A percentile compares a stretch with the other conserved stretches of the same genome.
These are phyloP conservation scores for Rubia balearica DNA, from an alignment of 305 asterid genomes.

Conservation along the genomic window DNA sequence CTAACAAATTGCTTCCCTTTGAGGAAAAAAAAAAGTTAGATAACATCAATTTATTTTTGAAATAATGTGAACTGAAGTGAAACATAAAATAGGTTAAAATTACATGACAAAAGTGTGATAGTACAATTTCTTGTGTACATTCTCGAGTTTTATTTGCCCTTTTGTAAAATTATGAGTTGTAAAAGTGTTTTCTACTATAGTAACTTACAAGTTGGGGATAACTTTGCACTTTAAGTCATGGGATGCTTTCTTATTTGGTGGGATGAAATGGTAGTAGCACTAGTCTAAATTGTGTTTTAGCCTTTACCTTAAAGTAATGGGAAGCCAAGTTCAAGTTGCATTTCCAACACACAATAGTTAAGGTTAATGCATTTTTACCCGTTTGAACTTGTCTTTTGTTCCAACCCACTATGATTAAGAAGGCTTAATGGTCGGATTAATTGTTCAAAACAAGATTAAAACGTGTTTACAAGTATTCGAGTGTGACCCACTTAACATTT, in stretches of 20 bases:
- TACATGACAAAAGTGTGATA: no score
- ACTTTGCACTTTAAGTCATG: conserved; percentile 26
- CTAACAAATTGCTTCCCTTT: no score
- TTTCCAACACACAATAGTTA: conserved; percentile 22
- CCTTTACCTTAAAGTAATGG: conserved; percentile 62
- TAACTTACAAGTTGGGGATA: not conserved
- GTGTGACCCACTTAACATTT: conserved; percentile 24
- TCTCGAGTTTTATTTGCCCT: not conserved
- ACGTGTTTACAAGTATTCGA: not conserved
- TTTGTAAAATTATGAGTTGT: conserved; percentile 13
- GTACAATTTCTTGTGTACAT: not conserved
- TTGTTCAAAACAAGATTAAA: conserved; percentile 4
- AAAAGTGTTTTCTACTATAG: not conserved
- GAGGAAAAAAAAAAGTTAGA: no score
- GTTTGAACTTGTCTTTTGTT: conserved; percentile 27
- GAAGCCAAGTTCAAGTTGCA: conserved; percentile 7
- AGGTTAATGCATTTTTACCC: conserved; percentile 12
- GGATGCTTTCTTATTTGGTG: conserved; percentile 16
- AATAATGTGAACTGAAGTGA: no score
- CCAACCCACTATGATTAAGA: conserved; percentile 30
- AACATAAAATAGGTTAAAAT: no score
- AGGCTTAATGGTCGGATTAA: conserved; percentile 8
- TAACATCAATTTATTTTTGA: no score
- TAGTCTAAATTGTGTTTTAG: conserved; percentile 9
- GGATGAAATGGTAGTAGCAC: not conserved